phyloP scores from a whole-genome alignment of 2,329 filamentous ascomycete genomes.

The Alternaria atra region DNA sequence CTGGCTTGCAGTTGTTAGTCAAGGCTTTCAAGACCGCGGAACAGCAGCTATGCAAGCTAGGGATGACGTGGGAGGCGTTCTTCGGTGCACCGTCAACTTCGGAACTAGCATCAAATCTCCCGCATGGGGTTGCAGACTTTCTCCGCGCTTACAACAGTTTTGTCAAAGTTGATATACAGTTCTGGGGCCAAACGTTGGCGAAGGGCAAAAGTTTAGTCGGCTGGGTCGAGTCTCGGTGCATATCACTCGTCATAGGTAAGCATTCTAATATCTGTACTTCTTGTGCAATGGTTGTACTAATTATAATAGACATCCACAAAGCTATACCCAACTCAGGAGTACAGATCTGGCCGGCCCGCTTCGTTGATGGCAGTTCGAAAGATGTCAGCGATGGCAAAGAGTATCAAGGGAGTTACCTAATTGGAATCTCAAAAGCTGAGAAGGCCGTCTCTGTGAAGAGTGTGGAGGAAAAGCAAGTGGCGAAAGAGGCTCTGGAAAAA shows the following conservation, averaged over 20 bases:
- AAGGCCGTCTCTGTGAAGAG: background rate
- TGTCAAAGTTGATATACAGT: conserved; percentile 69
- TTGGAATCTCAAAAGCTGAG: conserved; percentile 59
- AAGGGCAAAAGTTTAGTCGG: conserved; percentile 66
- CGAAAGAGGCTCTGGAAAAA: conserved; percentile 56
- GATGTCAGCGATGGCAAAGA: conserved; percentile 49
- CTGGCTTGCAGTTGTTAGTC: conserved; percentile 62
- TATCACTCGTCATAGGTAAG: conserved; percentile 67
- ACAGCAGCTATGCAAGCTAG: conserved; percentile 47
- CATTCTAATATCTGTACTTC: conserved; percentile 2
- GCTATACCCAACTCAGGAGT: conserved; percentile 62
- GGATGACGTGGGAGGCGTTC: conserved; percentile 43
- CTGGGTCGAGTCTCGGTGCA: conserved; percentile 70
- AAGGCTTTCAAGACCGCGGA: conserved; percentile 62
- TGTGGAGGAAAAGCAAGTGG: conserved; percentile 53
- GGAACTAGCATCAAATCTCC: background rate
- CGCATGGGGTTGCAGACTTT: conserved; percentile 55
- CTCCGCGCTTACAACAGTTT: conserved; percentile 63
- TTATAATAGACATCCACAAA: conserved; percentile 62
- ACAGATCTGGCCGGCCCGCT: conserved; percentile 71
- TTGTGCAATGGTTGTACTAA: conserved; percentile 3
- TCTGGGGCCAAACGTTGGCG: conserved; percentile 68
- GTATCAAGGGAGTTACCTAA: conserved; percentile 69
- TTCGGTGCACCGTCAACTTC: conserved; percentile 16
- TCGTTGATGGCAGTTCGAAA: conserved; percentile 48